A percentile compares a stretch with the other conserved stretches of the same genome.
Conservation (phyloP, 2,329 filamentous ascomycete species). For the Claviceps purpurea region DNA sequence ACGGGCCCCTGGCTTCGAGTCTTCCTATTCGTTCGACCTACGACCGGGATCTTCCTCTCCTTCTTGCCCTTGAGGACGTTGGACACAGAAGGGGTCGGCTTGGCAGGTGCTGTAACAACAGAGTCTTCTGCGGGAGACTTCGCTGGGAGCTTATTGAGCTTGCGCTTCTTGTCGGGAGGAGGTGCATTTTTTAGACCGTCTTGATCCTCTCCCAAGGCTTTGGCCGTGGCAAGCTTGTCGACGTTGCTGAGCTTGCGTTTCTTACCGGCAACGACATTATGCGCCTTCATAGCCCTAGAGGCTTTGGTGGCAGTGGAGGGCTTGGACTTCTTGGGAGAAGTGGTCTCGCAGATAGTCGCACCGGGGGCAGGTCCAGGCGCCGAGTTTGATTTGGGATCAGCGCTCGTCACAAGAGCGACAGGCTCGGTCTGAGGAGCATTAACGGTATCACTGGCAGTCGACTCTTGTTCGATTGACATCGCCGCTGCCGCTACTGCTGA, state of each 20-base stretch:
- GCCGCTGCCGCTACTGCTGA: background rate
- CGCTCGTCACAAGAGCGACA: background rate
- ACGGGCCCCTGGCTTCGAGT: slow-evolving; percentile 29
- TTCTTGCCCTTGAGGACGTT: slow-evolving; percentile 20
- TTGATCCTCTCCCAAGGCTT: slow-evolving; percentile 11
- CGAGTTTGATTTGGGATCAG: no score
- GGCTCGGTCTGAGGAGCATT: background rate
- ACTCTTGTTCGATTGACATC: background rate
- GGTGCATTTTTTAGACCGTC: background rate
- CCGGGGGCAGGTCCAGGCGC: slow-evolving; percentile 4
- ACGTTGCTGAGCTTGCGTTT: slow-evolving; percentile 28
- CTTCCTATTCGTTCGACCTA: slow-evolving; percentile 26
- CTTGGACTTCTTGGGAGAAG: no score
- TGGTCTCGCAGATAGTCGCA: background rate
- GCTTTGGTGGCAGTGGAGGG: no score
- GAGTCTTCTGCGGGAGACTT: background rate
- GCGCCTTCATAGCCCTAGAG: no score
- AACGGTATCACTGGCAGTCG: background rate
- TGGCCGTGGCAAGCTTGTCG: slow-evolving; percentile 10
- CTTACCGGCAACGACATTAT: slow-evolving; percentile 13
- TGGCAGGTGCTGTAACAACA: background rate
- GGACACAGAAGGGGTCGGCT: slow-evolving; percentile 7
- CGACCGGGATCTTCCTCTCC: slow-evolving; percentile 21
- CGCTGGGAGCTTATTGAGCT: slow-evolving; percentile 17
- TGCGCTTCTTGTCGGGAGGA: slow-evolving; percentile 26